These are phyloP conservation scores for Chalciporus sp. DNA, from an alignment of 1,284 basidiomycete genomes.

Conservation along the genomic window DNA sequence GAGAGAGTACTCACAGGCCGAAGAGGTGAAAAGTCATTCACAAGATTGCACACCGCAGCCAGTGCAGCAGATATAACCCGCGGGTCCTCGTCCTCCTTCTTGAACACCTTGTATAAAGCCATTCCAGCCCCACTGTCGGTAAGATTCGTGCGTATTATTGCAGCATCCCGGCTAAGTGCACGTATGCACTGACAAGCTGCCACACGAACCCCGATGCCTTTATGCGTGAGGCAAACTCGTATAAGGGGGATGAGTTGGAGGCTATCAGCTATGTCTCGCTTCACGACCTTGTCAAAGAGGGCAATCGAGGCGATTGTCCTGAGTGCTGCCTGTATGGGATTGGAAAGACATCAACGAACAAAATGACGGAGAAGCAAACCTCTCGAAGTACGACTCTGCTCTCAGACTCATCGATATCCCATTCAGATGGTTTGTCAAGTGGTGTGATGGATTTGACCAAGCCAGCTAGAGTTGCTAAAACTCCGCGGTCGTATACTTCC, in stretches of 20 bases:
- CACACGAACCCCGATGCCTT: constrained; percentile 75
- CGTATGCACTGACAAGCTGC: constrained; percentile 85
- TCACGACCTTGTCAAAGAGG: constrained; percentile 71
- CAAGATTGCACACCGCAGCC: constrained; percentile 80
- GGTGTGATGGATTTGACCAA: constrained; percentile 59
- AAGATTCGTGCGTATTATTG: constrained; percentile 79
- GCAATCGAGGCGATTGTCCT: constrained; percentile 71
- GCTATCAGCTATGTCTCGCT: constrained; percentile 63
- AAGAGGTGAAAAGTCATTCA: constrained; percentile 86
- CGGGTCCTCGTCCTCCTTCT: constrained; percentile 60
- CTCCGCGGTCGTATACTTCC: constrained; percentile 65
- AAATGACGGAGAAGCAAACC: constrained; percentile 40
- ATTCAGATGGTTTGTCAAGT: constrained; percentile 39
- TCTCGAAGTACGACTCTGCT: constrained; percentile 62
- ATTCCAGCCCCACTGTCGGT: constrained; percentile 80
- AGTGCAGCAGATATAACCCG: constrained; percentile 75
- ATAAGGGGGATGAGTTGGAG: constrained; percentile 56
- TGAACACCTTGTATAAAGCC: constrained; percentile 65
- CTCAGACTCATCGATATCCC: constrained; percentile 66
- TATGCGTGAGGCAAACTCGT: constrained; percentile 57
- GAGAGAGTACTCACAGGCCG: constrained; percentile 51
- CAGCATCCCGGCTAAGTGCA: constrained; percentile 77
- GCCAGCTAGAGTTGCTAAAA: constrained; percentile 49
- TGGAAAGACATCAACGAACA: constrained; percentile 3
- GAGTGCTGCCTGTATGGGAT: constrained; percentile 58